Evolutionary conservation across 495 filamentous ascomycete genomes (phyloP), one percentile per base, ranked within the genome.

Genomic region (Letharia lupina): DNA sequence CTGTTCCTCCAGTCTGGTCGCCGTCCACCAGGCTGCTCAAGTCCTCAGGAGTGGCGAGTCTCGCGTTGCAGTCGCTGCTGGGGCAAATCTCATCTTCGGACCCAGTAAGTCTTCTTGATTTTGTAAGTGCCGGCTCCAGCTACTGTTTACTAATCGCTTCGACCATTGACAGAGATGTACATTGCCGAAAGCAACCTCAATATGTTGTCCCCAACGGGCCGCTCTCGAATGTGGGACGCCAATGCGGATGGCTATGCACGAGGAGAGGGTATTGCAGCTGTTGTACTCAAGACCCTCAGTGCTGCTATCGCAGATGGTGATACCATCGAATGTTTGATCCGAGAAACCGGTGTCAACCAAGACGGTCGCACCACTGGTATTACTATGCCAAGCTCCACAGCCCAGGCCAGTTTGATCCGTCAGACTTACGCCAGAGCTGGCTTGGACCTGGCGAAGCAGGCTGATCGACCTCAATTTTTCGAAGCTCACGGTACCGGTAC

Each of bases 1-100:
- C 0, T 86, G 83, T 64, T 84, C 83, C 9, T 79, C 78, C 1
- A 79, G 79, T 6, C 67, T 85, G 54, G 77, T 78, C 9, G 83
- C 81, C 0, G 67, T 86, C 10, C 80, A 86, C 65, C 74, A 75
- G 63, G 83, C 75, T 8, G 76, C 76, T 35, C 81, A 83, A 68
- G 79, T 78, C 33, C 71, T 86, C 20, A 73, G 77, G 23, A 73
- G 62, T 41, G 79, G 80, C 4, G 82, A 85, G 59, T 82, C 78
- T 9, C 68, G 69, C 39, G 70, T 76, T 65, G 69, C 74, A 12
- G 20, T 74, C 4, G 73, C 69, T 9, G 61, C 62, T 33, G 72
- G 73, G 16, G 20, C 61, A 3, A 64, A 70, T 33, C 16, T 70
- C 15, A 60, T 72, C 35, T 58, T 72, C 5, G 68, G 62, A n/a